These are phyloP conservation scores for Hanseniaspora valbyensis DNA, from an alignment of 805 yeast species.

Conservation along the genomic window DNA sequence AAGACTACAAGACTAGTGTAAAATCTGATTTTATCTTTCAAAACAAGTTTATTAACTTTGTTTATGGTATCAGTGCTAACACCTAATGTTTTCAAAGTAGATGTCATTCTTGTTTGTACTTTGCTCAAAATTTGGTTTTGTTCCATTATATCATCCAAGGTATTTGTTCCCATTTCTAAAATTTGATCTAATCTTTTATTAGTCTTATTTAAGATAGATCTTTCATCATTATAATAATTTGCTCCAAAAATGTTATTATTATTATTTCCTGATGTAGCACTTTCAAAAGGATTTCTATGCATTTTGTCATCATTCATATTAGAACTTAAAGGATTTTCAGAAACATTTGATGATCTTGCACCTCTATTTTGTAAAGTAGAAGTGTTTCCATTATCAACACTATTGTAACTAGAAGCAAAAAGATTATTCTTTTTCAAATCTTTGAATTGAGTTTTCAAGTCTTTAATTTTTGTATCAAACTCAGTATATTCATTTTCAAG, in stretches of 20 bases:
- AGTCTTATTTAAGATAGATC: constrained; percentile 51
- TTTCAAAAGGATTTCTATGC: constrained; percentile 19
- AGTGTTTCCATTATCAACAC: constrained; percentile 1
- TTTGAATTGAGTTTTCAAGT: constrained; percentile 24
- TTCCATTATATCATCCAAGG: constrained; percentile 74
- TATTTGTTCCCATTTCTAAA: constrained; percentile 75
- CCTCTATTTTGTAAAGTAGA: constrained; percentile 7
- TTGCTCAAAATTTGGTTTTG: constrained; percentile 63
- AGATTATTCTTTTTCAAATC: not conserved
- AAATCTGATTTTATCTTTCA: constrained; percentile 56
- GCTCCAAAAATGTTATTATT: constrained; percentile 42
- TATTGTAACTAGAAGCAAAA: constrained; percentile 9
- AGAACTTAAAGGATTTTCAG: constrained; percentile 18
- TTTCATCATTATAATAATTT: constrained; percentile 60
- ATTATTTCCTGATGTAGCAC: not conserved
- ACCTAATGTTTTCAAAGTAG: constrained; percentile 69
- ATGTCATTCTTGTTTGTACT: constrained; percentile 53
- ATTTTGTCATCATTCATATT: constrained; percentile 10
- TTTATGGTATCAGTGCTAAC: constrained; percentile 76
- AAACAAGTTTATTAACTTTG: constrained; percentile 66
- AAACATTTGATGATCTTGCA: not conserved
- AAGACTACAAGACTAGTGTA: constrained; percentile 59
- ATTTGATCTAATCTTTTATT: constrained; percentile 79
- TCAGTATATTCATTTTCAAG: constrained; percentile 36
- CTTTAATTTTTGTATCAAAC: constrained; percentile 27